A percentile compares a stretch with the other conserved stretches of the same genome.
phyloP scores from a whole-genome alignment of 768 basidiomycete species.

The Boletus bicolor region DNA sequence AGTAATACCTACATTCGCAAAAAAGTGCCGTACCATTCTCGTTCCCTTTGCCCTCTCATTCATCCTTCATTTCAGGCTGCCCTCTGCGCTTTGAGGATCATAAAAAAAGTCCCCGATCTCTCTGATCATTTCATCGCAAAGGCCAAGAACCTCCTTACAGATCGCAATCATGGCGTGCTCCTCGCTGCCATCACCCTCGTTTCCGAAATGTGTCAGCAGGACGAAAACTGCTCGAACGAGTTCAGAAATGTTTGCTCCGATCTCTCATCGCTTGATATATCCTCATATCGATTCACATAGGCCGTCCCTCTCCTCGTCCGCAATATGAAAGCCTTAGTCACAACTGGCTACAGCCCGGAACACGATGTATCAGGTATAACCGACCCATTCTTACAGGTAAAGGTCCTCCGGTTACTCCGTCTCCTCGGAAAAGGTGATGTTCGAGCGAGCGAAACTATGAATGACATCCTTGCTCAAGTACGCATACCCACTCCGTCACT shows the following conservation, averaged over 20 bases:
- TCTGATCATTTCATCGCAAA: slow-evolving; percentile 88
- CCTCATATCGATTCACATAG: slow-evolving; percentile 38
- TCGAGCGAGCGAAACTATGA: slow-evolving; percentile 93
- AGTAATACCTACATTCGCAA: slow-evolving; percentile 99
- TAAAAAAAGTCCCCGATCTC: slow-evolving; percentile 95
- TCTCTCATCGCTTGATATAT: background rate
- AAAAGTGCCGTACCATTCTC: slow-evolving; percentile 56
- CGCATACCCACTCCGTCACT: slow-evolving; percentile 4
- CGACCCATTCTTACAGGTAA: slow-evolving; percentile 92
- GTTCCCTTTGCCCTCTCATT: background rate
- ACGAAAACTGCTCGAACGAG: slow-evolving; percentile 69
- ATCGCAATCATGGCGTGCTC: slow-evolving; percentile 95
- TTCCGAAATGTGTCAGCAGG: slow-evolving; percentile 88
- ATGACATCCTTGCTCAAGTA: slow-evolving; percentile 95
- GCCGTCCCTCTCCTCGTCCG: slow-evolving; percentile 91
- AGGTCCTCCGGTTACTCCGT: slow-evolving; percentile 84
- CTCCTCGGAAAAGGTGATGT: slow-evolving; percentile 84
- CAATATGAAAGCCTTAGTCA: slow-evolving; percentile 90
- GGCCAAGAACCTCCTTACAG: slow-evolving; percentile 86
- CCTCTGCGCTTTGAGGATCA: slow-evolving; percentile 88
- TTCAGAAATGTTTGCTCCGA: slow-evolving; percentile 75
- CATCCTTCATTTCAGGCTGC: slow-evolving; percentile 60
- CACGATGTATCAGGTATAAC: slow-evolving; percentile 99
- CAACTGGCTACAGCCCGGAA: slow-evolving; percentile 96
- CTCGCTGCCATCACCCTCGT: slow-evolving; percentile 93